These are phyloP conservation scores for Colletotrichum phormii DNA, from an alignment of 2,329 filamentous ascomycete genomes.

Conservation along the genomic window DNA sequence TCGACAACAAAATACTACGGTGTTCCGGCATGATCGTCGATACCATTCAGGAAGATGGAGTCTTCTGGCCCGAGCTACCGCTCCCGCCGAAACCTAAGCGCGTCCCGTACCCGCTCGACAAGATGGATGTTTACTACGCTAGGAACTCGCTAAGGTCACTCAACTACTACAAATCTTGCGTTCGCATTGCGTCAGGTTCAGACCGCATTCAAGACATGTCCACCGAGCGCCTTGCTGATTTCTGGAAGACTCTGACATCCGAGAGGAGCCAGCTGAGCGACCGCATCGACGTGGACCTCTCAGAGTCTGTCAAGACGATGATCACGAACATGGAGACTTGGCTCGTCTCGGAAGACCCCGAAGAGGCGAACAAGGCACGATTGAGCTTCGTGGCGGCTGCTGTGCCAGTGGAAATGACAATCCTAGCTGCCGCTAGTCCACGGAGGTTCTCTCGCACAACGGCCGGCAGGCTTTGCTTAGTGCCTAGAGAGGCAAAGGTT, in stretches of 20 bases:
- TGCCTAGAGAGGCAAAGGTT: not conserved
- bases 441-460: slow-evolving; percentile 8
- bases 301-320: not conserved
- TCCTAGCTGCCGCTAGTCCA: not conserved
- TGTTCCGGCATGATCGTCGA: slow-evolving; percentile 18
- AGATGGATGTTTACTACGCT: not conserved
- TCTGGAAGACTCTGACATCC: slow-evolving; percentile 17
- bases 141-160: not conserved
- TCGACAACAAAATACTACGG: not conserved
- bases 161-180: slow-evolving; percentile 6
- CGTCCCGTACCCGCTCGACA: not conserved
- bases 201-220: slow-evolving; percentile 8
- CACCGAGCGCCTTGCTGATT: not conserved
- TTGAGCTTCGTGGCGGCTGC: not conserved
- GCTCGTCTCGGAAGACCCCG: not conserved
- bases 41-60: not conserved
- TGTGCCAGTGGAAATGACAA: not conserved
- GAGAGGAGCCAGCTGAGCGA: slow-evolving; percentile 22
- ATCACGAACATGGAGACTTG: not conserved
- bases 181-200: slow-evolving; percentile 5
- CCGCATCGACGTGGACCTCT: slow-evolving; percentile 19
- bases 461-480: not conserved
- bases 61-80: not conserved
- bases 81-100: not conserved
- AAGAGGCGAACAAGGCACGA: not conserved